A percentile compares a stretch with the other conserved stretches of the same genome.
Conservation (phyloP, 192 early-diverging fungal genomes). For the Coemansia sp. region DNA sequence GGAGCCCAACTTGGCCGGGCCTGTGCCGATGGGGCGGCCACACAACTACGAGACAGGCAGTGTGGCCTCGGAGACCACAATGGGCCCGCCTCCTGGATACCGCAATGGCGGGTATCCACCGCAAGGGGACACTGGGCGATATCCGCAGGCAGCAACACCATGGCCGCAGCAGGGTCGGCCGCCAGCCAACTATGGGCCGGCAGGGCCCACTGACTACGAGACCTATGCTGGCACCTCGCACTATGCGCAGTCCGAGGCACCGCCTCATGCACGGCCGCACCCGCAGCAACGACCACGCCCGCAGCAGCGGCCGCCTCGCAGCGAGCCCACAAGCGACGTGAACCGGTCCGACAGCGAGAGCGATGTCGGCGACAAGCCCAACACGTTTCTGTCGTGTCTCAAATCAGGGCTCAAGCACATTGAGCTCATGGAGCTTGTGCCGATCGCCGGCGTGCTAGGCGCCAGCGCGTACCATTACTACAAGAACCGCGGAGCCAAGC, state of each 20-base stretch:
- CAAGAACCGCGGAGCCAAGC: constrained; percentile 14
- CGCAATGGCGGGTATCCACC: constrained; percentile 7
- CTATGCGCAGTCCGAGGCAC: constrained; percentile 7
- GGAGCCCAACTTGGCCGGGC: constrained; percentile 4
- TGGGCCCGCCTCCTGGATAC: neutral
- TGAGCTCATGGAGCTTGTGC: constrained; percentile 22
- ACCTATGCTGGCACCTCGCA: constrained; percentile 10
- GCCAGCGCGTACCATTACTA: constrained; percentile 36
- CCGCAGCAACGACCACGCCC: constrained; percentile 6
- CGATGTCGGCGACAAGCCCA: constrained; percentile 9
- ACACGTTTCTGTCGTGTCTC: constrained; percentile 31
- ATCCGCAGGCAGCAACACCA: constrained; percentile 5
- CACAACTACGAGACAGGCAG: constrained; percentile 18
- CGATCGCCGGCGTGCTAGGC: constrained; percentile 30
- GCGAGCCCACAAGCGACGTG: constrained; percentile 2
- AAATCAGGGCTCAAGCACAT: constrained; percentile 35
- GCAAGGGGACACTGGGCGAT: constrained; percentile 8
- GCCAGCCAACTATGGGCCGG: neutral
- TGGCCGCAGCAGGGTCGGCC: constrained; percentile 7
- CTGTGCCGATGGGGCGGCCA: constrained; percentile 6
- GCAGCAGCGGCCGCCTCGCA: constrained; percentile 3
- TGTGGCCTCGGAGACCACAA: constrained; percentile 9
- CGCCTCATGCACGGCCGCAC: neutral
- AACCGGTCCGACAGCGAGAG: constrained; percentile 24
- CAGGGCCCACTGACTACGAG: constrained; percentile 15